A percentile compares a stretch with the other conserved stretches of the same genome.
Evolutionary conservation across 129 eudicot species (phyloP).

Genomic region (Tagetes patula): DNA sequence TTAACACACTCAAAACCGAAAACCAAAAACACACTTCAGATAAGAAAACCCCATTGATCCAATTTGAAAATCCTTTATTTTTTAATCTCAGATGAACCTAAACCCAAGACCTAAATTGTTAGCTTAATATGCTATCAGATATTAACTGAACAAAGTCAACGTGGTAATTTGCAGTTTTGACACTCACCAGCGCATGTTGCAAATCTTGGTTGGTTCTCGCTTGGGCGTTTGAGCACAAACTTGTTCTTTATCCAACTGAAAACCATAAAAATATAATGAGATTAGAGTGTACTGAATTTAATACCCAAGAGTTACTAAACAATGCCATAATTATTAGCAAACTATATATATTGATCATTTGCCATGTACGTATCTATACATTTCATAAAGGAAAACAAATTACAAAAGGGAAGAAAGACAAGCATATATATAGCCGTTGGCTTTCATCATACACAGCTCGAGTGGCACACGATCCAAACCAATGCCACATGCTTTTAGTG

Average conservation of each 20-base stretch:
- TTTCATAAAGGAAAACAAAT: not conserved
- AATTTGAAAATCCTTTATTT: too few species aligned
- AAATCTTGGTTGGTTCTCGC: not conserved
- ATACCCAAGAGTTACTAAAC: not conserved
- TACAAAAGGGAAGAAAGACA: not conserved
- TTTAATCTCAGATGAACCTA: too few species aligned
- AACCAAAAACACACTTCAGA: too few species aligned
- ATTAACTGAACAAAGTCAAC: not conserved
- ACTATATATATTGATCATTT: constrained; percentile 1
- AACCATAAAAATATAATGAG: not conserved
- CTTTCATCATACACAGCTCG: not conserved
- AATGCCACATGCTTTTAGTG: not conserved
- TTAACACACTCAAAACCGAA: too few species aligned
- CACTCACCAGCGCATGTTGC: not conserved
- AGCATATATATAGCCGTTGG: not conserved
- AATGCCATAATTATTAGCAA: not conserved
- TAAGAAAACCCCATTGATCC: too few species aligned
- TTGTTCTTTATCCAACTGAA: constrained; percentile 19
- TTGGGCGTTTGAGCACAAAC: not conserved
- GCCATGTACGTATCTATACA: not conserved
- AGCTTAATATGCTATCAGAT: too few species aligned
- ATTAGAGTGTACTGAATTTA: not conserved
- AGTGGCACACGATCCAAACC: not conserved
- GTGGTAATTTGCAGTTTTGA: not conserved
- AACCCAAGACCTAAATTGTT: too few species aligned